Base-by-base conservation (phyloP, 768 basidiomycete species). In the Leucosporidium scottii region DNA sequence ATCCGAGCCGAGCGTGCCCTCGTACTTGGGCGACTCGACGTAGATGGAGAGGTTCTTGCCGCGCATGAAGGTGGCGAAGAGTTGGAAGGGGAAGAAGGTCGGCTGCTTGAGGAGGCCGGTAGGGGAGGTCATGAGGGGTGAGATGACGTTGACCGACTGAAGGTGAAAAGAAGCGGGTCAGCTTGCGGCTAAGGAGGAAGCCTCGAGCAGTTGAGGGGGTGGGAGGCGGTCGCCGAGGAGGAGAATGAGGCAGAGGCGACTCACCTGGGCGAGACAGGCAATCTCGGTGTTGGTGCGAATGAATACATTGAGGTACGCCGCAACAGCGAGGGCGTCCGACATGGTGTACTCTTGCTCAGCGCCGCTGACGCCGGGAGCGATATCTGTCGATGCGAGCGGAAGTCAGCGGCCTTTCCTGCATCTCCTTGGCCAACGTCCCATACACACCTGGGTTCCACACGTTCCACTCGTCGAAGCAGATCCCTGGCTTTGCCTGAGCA, bases 231-330 rank as follows among this genome's bases (percentile, higher is more conserved):
- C 34, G 34, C 34, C 34, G 34, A 36, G 34, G 34, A 5, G 34
- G 34, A 5, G 34, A 12, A 5, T 36, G 34, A 5, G 12, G 12
- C 6, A 13, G 39, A 44, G 15, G 15, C 10, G 13, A 17, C n/a
- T 25, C 10, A 75, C 82, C 80, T 86, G 85, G 6, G 85, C 84
- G 55, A 85, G 82, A 72, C 85, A 85, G 2, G 85, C 85, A 58
- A 85, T 84, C 67, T 83, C 82, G 10, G 84, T 78, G 71, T 84
- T 83, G 7, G 84, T 83, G 23, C 85, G 80, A 9, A 85, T 81
- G 67, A 86, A 83, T 7, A 85, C 82, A 73, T 85, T 85, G 61
- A 86, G 76, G 84, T 85, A 86, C 13, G 83, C 79, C 4, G 83
- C 83, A 59, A 86, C 84, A 23, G 84, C 85, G 5, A 84, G 77